Conservation (phyloP, 2,329 filamentous ascomycete genomes). For the Calonectria honghensis region DNA sequence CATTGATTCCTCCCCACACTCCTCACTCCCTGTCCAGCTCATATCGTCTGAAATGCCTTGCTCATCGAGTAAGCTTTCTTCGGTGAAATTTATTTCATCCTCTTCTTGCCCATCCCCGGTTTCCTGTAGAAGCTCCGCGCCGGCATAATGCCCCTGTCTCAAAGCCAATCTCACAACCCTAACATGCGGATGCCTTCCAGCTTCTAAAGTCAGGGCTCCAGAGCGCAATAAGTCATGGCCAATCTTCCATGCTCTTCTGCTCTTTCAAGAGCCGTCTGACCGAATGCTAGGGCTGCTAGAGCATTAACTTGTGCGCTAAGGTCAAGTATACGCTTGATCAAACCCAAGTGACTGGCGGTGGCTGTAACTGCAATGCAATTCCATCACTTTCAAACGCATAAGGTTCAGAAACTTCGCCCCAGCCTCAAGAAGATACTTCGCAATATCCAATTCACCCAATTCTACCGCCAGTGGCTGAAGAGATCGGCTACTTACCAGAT, state of each 20-base stretch:
- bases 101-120: background rate
- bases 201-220: background rate
- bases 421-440: background rate
- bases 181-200: background rate
- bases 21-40: background rate
- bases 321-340: conserved; percentile 9
- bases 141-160: fast-evolving
- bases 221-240: conserved; percentile 5
- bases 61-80: background rate
- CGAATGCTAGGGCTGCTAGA: fast-evolving
- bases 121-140: background rate
- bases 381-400: background rate
- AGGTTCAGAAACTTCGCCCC: background rate
- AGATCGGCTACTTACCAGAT: fast-evolving
- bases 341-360: background rate
- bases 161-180: background rate
- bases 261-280: conserved; percentile 23
- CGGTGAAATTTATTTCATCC: background rate
- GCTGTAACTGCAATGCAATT: conserved; percentile 29
- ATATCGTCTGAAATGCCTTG: background rate
- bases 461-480: background rate
- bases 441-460: background rate
- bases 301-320: conserved; percentile 22
- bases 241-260: conserved; percentile 32
- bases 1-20: background rate